phyloP scores from a whole-genome alignment of 2,329 filamentous ascomycete genomes.

The Exophiala sp. region DNA sequence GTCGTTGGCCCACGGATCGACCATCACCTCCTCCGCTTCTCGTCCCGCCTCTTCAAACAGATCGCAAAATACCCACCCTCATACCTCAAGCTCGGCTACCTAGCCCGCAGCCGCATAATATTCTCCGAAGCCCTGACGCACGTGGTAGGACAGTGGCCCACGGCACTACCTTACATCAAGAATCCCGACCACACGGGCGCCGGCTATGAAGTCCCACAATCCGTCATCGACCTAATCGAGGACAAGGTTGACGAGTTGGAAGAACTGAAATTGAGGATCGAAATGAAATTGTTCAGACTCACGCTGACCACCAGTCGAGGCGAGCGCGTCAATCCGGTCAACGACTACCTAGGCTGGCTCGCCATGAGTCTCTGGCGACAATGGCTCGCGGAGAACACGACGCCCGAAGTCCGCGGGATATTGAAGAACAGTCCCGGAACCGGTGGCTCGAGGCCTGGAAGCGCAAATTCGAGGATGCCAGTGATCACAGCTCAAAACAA shows the following conservation, averaged over 20 bases:
- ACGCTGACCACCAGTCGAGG: slow-evolving; percentile 74
- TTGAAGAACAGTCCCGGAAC: slow-evolving; percentile 34
- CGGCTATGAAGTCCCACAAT: slow-evolving; percentile 58
- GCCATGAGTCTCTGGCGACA: slow-evolving; percentile 83
- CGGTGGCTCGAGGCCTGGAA: slow-evolving; percentile 11
- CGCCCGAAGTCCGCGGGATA: slow-evolving; percentile 60
- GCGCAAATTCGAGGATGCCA: slow-evolving; percentile 6
- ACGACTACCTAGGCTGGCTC: slow-evolving; percentile 84
- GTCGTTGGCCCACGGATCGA: slow-evolving; percentile 88
- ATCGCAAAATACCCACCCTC: slow-evolving; percentile 93
- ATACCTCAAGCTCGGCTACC: slow-evolving; percentile 84
- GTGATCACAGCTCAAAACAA: background rate
- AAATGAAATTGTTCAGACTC: slow-evolving; percentile 77
- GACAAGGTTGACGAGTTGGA: slow-evolving; percentile 92
- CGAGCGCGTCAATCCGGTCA: slow-evolving; percentile 75
- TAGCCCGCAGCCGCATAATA: slow-evolving; percentile 77
- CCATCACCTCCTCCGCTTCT: slow-evolving; percentile 89
- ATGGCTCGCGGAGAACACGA: slow-evolving; percentile 88
- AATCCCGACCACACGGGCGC: slow-evolving; percentile 39
- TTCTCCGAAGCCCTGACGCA: slow-evolving; percentile 87
- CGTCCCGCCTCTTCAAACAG: slow-evolving; percentile 87
- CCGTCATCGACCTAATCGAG: slow-evolving; percentile 83
- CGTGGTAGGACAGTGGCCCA: slow-evolving; percentile 90
- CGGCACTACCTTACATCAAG: slow-evolving; percentile 72
- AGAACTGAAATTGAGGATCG: slow-evolving; percentile 74